A percentile compares a stretch with the other conserved stretches of the same genome.
Conservation (phyloP, 768 basidiomycete genomes). For the Dacryopinax primogenitus region DNA sequence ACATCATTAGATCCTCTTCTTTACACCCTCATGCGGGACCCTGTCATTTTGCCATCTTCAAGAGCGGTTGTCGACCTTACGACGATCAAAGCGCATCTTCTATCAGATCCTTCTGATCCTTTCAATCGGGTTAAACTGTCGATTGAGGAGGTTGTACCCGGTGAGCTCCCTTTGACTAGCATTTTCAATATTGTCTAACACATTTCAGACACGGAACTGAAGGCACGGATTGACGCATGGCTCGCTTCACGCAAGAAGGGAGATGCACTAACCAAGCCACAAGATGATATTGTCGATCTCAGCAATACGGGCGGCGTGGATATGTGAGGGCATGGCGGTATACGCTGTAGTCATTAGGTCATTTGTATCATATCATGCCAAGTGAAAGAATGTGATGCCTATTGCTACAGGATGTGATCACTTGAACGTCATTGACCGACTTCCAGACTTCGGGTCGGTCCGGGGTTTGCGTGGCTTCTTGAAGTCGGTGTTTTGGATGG, state of each 20-base stretch:
- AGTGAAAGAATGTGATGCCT: not conserved
- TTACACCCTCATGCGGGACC: conserved; percentile 88
- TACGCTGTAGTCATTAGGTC: conserved; percentile 2
- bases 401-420: not conserved
- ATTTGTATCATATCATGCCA: not conserved
- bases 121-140: conserved; percentile 81
- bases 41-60: conserved; percentile 80
- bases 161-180: conserved; percentile 35
- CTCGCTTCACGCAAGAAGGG: conserved; percentile 40
- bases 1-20: conserved; percentile 62
- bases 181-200: conserved; percentile 17
- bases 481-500: conserved; percentile 14
- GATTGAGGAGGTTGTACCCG: conserved; percentile 64
- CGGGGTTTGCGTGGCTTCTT: conserved; percentile 22
- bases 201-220: conserved; percentile 50
- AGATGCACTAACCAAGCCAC: not conserved
- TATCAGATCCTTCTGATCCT: conserved; percentile 86
- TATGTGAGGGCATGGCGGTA: not conserved
- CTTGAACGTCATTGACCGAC: conserved; percentile 25
- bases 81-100: conserved; percentile 87
- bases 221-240: conserved; percentile 60
- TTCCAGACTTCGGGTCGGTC: conserved; percentile 24
- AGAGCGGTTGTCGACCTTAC: conserved; percentile 64
- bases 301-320: not conserved
- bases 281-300: conserved; percentile 1